phyloP scores from a whole-genome alignment of 176 grass and related monocot species.

The Oryza meyeriana region DNA sequence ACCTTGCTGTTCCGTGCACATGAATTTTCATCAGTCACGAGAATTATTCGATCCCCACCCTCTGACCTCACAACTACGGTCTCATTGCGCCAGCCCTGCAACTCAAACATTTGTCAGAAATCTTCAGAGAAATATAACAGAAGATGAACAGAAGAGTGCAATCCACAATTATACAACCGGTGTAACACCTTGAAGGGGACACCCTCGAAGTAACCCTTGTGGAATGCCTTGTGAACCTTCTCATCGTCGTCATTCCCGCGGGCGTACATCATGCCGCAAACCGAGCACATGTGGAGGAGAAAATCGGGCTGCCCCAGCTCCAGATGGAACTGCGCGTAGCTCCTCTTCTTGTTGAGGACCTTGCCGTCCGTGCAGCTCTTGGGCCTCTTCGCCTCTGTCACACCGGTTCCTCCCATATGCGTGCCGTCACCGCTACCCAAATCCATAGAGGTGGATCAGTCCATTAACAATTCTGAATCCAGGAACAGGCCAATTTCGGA shows the following conservation, averaged over 20 bases:
- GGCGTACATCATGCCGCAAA: constrained; percentile 84
- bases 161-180: neutral
- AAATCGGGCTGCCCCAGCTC: constrained; percentile 92
- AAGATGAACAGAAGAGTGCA: neutral
- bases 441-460: neutral
- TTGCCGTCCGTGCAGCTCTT: constrained; percentile 7
- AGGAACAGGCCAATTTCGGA: neutral
- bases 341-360: constrained; percentile 67
- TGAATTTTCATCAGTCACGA: constrained; percentile 41
- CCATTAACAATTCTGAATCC: neutral
- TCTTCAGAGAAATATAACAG: neutral
- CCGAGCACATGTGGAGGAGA: constrained; percentile 64
- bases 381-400: constrained; percentile 19
- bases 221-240: constrained; percentile 72
- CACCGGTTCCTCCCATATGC: neutral
- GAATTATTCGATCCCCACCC: constrained; percentile 44
- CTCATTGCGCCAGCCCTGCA: constrained; percentile 77
- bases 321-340: constrained; percentile 83
- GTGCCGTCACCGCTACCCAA: constrained; percentile 13
- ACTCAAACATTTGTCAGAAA: neutral
- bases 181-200: constrained; percentile 69
- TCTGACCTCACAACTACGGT: constrained; percentile 45
- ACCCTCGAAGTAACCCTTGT: constrained; percentile 71
- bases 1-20: constrained; percentile 52
- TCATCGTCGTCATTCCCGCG: constrained; percentile 72